phyloP scores from a whole-genome alignment of 345 rosid genomes.

The Adansonia digitata region DNA sequence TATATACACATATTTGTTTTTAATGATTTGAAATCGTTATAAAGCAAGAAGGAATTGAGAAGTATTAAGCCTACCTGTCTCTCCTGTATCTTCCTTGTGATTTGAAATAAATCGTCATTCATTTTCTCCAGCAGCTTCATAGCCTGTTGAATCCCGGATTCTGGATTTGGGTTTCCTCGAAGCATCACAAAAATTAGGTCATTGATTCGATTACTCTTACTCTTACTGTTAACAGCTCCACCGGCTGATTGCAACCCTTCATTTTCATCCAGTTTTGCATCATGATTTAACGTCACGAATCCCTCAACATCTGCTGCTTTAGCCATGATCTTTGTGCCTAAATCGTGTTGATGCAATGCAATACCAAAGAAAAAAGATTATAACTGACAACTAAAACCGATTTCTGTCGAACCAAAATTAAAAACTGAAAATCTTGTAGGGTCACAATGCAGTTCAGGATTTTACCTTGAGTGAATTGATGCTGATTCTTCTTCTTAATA shows the following conservation, averaged over 20 bases:
- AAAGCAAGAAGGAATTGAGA: too few relatives aligned
- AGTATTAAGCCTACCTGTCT: neutral
- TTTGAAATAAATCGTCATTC: neutral
- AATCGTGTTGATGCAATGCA: neutral
- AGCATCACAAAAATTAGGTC: neutral
- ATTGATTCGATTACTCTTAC: neutral
- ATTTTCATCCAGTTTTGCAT: neutral
- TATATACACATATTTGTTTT: too few relatives aligned
- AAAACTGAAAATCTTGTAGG: neutral
- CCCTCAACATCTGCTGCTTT: neutral
- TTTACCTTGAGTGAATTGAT: neutral
- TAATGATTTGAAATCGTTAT: too few relatives aligned
- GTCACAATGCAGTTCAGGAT: neutral
- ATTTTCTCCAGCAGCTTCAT: neutral
- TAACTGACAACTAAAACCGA: too few relatives aligned
- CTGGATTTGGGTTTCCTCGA: neutral
- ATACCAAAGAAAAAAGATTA: neutral
- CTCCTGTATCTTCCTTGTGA: neutral
- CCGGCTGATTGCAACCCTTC: neutral
- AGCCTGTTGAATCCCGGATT: neutral
- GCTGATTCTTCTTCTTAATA: neutral
- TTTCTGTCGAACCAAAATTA: too few relatives aligned
- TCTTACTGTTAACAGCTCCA: neutral
- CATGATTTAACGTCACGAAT: neutral
- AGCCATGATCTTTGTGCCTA: neutral